A percentile compares a stretch with the other conserved stretches of the same genome.
Conservation (phyloP, 805 yeast species). For the Debaryomyces tyrocola region DNA sequence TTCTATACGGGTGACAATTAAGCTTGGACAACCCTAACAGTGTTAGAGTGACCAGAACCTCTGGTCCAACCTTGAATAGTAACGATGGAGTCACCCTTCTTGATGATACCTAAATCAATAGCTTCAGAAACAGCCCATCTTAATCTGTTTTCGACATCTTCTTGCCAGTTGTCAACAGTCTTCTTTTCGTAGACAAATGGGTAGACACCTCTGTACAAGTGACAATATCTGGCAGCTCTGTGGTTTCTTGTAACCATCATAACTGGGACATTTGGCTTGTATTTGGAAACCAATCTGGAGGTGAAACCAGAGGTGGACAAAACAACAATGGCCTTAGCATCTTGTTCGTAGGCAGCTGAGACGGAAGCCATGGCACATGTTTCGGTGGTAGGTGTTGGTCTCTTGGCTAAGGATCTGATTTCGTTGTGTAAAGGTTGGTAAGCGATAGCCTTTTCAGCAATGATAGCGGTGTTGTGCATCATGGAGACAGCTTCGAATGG, state of each 20-base stretch:
- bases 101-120: conserved; percentile 77
- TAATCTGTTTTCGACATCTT: conserved; percentile 93
- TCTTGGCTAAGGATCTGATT: conserved; percentile 77
- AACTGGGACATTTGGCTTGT: conserved; percentile 96
- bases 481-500: conserved; percentile 96
- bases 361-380: conserved; percentile 98
- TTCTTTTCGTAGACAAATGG: conserved; percentile 82
- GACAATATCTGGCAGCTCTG: conserved; percentile 91
- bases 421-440: conserved; percentile 84
- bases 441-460: conserved; percentile 96
- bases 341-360: conserved; percentile 92
- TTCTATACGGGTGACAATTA: conserved; percentile 24
- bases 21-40: conserved; percentile 87
- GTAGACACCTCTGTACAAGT: conserved; percentile 97
- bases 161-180: conserved; percentile 83
- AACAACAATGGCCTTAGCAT: conserved; percentile 95
- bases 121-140: conserved; percentile 92
- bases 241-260: conserved; percentile 97
- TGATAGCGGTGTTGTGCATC: conserved; percentile 97
- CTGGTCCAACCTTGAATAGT: conserved; percentile 99
- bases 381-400: conserved; percentile 92
- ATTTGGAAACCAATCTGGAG: conserved; percentile 94
- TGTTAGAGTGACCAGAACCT: conserved; percentile 98
- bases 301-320: conserved; percentile 94
- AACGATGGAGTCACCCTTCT: conserved; percentile 84